Percentiles rank a stretch among this genome's conserved stretches.
Evolutionary conservation across 192 early-diverging fungal species (phyloP).

Genomic region (Diversispora epigaea): DNA sequence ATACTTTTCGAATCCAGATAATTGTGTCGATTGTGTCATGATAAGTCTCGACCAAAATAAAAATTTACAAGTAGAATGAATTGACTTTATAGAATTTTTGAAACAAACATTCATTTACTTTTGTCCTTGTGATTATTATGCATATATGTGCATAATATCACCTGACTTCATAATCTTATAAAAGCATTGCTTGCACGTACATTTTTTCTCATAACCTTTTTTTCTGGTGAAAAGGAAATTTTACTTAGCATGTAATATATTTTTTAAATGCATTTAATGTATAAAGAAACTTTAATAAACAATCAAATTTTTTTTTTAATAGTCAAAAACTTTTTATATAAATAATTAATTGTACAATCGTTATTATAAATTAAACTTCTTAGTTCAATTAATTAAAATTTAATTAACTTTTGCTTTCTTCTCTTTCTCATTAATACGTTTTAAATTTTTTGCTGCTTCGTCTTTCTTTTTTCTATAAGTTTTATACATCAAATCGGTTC

Average conservation of each 20-base stretch:
- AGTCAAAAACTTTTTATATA: no score
- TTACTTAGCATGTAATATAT: no score
- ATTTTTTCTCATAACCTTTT: no score
- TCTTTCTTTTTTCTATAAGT: slow-evolving; percentile 54
- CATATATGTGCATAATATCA: not conserved
- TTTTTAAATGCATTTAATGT: no score
- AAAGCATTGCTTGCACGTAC: no score
- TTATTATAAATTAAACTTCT: no score
- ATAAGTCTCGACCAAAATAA: not conserved
- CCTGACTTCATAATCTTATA: not conserved
- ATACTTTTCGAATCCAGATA: not conserved
- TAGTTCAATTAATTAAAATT: not conserved
- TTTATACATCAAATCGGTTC: slow-evolving; percentile 79
- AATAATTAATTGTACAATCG: no score
- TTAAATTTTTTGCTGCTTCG: slow-evolving; percentile 22
- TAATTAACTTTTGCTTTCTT: not conserved
- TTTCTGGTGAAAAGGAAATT: no score
- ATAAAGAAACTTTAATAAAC: no score
- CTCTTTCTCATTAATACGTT: not conserved
- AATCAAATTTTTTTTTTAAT: no score
- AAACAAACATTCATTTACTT: not conserved
- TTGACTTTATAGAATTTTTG: not conserved
- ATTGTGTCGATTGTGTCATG: not conserved
- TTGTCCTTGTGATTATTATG: not conserved
- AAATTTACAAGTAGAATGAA: not conserved